Percentiles rank a stretch among this genome's conserved stretches.
phyloP scores from a whole-genome alignment of 768 basidiomycete genomes.

The Tylopilus plumbeoviolaceoides region DNA sequence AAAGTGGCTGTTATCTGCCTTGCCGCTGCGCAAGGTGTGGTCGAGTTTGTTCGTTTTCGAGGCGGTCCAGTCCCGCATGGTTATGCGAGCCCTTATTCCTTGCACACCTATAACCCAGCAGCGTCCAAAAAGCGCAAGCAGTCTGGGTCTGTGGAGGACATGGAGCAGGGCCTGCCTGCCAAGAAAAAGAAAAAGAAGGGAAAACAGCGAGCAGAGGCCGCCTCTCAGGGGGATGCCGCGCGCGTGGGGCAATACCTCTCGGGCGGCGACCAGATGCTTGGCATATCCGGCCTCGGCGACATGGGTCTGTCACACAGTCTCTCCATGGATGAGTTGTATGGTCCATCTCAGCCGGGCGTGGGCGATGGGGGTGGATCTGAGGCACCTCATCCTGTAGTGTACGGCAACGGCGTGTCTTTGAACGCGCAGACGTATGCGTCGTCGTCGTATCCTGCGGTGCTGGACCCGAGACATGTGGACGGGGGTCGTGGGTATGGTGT shows the following conservation, averaged over 20 bases:
- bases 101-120: conserved; percentile 25
- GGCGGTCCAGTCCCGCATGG: conserved; percentile 41
- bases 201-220: conserved; percentile 23
- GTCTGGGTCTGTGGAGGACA: conserved; percentile 19
- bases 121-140: conserved; percentile 36
- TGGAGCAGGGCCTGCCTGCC: conserved; percentile 11
- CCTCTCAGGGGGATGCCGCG: conserved; percentile 3
- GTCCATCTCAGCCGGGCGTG: conserved; percentile 17
- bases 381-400: conserved; percentile 6
- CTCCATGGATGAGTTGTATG: conserved; percentile 9
- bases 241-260: background rate
- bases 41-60: conserved; percentile 58
- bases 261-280: conserved; percentile 15
- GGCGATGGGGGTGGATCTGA: conserved; percentile 19
- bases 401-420: background rate
- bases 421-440: background rate
- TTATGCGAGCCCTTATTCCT: conserved; percentile 36
- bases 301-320: conserved; percentile 17
- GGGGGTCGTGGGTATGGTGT: background rate
- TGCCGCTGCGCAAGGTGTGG: conserved; percentile 51
- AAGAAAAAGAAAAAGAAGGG: conserved; percentile 30
- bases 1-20: conserved; percentile 50
- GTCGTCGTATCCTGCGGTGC: conserved; percentile 10
- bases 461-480: conserved; percentile 11
- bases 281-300: conserved; percentile 15